phyloP scores from a whole-genome alignment of 805 yeast genomes.

The Suhomyces sp. region DNA sequence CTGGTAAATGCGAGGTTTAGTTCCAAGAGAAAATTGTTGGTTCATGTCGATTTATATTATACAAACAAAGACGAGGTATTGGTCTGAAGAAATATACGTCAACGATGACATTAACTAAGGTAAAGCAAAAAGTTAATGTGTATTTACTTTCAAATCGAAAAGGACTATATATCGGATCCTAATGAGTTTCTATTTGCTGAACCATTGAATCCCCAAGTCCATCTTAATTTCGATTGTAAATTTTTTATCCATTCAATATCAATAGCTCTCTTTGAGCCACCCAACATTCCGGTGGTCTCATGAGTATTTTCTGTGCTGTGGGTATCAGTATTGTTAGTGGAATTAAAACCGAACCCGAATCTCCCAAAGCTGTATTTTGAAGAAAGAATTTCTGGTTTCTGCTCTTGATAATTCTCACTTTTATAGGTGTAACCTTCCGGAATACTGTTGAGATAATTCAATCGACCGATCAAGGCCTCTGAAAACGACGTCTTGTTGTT shows the following conservation, averaged over 20 bases:
- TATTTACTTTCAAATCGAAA: too few species aligned
- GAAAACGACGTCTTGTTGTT: slow-evolving; percentile 18
- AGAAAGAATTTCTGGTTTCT: too few species aligned
- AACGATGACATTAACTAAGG: too few species aligned
- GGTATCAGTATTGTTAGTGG: not conserved
- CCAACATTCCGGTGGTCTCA: too few species aligned
- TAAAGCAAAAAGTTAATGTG: too few species aligned
- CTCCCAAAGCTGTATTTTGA: slow-evolving; percentile 5
- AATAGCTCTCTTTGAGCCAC: slow-evolving; percentile 8
- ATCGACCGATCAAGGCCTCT: slow-evolving; percentile 18
- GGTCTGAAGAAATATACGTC: too few species aligned
- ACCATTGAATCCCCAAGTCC: slow-evolving; percentile 12
- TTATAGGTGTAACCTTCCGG: slow-evolving; percentile 14
- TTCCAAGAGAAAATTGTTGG: too few species aligned
- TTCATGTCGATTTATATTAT: too few species aligned
- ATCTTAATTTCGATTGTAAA: slow-evolving; percentile 10
- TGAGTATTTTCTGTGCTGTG: too few species aligned
- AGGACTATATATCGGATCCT: slow-evolving; percentile 1
- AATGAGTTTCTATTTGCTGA: slow-evolving; percentile 5
- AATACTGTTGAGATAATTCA: slow-evolving; percentile 18
- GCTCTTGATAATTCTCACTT: not conserved
- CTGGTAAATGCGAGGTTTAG: too few species aligned
- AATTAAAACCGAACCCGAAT: slow-evolving; percentile 6
- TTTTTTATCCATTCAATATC: slow-evolving; percentile 15
- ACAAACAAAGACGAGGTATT: too few species aligned